Percentiles rank a stretch among this genome's conserved stretches.
Evolutionary conservation across 2,329 filamentous ascomycete species (phyloP).

Genomic region (Arthrobotrys musiformis): DNA sequence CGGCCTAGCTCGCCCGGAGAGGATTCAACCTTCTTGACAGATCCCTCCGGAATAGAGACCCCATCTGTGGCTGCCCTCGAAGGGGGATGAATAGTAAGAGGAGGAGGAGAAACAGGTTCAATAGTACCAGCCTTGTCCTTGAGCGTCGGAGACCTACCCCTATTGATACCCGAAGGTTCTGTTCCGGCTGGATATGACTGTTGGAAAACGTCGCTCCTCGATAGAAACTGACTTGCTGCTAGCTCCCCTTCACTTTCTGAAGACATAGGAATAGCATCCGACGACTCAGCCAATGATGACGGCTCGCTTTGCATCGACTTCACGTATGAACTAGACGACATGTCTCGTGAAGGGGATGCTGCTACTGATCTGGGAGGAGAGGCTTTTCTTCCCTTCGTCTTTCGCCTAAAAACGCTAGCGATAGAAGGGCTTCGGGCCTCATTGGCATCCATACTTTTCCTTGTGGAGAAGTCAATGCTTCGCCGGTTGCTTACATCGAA

Average conservation of each 20-base stretch:
- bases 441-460: constrained; percentile 42
- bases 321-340: constrained; percentile 43
- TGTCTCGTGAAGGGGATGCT: constrained; percentile 34
- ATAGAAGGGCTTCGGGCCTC: constrained; percentile 56
- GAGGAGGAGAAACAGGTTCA: constrained; percentile 25
- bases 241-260: constrained; percentile 77
- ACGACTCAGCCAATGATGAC: constrained; percentile 65
- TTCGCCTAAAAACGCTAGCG: constrained; percentile 36
- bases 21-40: constrained; percentile 30
- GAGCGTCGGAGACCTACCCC: constrained; percentile 49
- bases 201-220: constrained; percentile 87
- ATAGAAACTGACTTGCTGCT: constrained; percentile 90
- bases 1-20: constrained; percentile 44
- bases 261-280: constrained; percentile 73
- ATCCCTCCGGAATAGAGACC: background rate
- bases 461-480: constrained; percentile 67
- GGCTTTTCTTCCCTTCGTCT: constrained; percentile 18
- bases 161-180: constrained; percentile 32
- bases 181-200: constrained; percentile 69
- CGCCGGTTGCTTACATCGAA: constrained; percentile 67
- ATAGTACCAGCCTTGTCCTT: constrained; percentile 45
- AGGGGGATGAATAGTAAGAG: constrained; percentile 44
- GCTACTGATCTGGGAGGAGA: constrained; percentile 26
- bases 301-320: constrained; percentile 54
- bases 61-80: constrained; percentile 44